Evolutionary conservation across 2,329 filamentous ascomycete species (phyloP).

Genomic region (Sclerotinia subarctica): DNA sequence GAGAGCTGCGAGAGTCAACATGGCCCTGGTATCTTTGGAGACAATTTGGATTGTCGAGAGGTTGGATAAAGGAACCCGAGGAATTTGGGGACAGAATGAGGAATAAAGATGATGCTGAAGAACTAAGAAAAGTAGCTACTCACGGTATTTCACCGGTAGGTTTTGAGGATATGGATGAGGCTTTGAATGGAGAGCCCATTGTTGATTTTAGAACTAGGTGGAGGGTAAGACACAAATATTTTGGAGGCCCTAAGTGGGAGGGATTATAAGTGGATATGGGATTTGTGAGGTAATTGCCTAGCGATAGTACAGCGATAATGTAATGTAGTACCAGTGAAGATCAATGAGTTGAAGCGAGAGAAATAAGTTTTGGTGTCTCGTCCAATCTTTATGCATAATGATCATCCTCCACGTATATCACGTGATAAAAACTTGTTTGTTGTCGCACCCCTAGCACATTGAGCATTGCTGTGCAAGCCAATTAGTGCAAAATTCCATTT

Average conservation of each 20-base stretch:
- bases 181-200: neutral
- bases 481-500: neutral
- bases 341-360: neutral
- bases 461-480: neutral
- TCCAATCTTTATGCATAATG: neutral
- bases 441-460: neutral
- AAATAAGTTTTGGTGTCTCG: neutral
- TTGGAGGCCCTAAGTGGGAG: neutral
- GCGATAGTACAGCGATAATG: neutral
- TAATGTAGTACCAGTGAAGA: neutral
- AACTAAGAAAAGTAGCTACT: neutral
- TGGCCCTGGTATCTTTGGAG: neutral
- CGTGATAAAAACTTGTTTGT: neutral
- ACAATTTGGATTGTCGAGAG: neutral
- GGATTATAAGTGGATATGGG: neutral
- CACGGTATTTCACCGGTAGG: too few relatives aligned
- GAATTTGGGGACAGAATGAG: neutral
- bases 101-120: neutral
- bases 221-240: neutral
- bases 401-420: neutral
- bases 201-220: neutral
- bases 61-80: neutral
- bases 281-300: neutral
- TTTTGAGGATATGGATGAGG: neutral
- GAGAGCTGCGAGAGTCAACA: neutral